Percentiles rank a stretch among this genome's conserved stretches.
Evolutionary conservation across 768 basidiomycete genomes (phyloP).

Genomic region (Tylopilus felleus): DNA sequence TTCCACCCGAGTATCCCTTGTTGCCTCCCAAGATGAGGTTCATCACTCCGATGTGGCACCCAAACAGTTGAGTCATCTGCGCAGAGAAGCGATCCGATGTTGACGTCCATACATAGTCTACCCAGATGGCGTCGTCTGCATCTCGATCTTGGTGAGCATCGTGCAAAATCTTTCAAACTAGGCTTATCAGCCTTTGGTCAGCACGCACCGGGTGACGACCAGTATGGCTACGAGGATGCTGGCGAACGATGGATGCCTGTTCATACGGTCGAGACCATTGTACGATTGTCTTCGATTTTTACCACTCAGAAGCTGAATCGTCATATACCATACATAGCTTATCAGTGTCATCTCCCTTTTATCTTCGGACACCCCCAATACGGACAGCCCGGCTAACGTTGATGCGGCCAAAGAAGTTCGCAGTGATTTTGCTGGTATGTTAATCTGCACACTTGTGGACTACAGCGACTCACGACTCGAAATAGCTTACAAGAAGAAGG

Average conservation of each 20-base stretch:
- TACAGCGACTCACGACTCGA: slow-evolving; percentile 14
- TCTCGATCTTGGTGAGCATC: slow-evolving; percentile 80
- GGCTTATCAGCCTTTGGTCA: slow-evolving; percentile 30
- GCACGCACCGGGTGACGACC: slow-evolving; percentile 96
- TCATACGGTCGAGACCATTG: slow-evolving; percentile 95
- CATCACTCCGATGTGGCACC: slow-evolving; percentile 95
- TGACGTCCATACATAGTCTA: slow-evolving; percentile 62
- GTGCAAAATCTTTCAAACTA: neutral
- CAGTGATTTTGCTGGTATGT: slow-evolving; percentile 55
- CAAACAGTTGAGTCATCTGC: slow-evolving; percentile 70
- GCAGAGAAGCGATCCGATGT: neutral
- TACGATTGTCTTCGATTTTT: slow-evolving; percentile 35
- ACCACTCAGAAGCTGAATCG: neutral
- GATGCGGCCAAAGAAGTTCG: slow-evolving; percentile 91
- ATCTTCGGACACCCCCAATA: slow-evolving; percentile 86
- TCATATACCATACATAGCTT: slow-evolving; percentile 60
- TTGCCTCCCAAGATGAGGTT: slow-evolving; percentile 96
- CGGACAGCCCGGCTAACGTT: slow-evolving; percentile 93
- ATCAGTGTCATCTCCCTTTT: slow-evolving; percentile 94
- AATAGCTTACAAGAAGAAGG: slow-evolving; percentile 91
- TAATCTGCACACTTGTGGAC: neutral
- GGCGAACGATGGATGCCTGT: slow-evolving; percentile 98
- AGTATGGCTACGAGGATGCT: slow-evolving; percentile 95
- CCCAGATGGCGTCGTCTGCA: slow-evolving; percentile 87
- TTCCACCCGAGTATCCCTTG: slow-evolving; percentile 88